Conservation (phyloP, 441 rosid species). For the Croton laevigatus region DNA sequence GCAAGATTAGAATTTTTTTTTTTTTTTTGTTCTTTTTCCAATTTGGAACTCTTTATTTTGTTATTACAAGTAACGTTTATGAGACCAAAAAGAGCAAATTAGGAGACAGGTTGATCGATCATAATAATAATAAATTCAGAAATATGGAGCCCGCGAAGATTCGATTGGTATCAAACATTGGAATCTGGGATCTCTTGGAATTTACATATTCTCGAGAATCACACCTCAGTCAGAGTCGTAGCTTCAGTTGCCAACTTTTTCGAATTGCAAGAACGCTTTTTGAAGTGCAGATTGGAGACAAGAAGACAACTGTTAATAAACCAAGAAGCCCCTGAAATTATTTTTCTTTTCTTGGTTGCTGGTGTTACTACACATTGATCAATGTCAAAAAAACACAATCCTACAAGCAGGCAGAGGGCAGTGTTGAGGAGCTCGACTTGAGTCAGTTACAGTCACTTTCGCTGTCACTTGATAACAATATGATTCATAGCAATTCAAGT, state of each 20-base stretch:
- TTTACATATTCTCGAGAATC: constrained; percentile 9
- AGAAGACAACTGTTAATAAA: not conserved
- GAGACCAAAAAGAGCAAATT: not conserved
- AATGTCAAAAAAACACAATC: no score
- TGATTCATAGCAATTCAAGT: no score
- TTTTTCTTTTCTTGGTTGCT: no score
- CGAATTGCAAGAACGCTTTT: not conserved
- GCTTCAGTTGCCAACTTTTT: not conserved
- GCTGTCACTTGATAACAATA: no score
- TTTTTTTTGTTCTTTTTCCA: no score
- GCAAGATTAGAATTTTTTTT: constrained; percentile 1
- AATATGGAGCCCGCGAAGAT: constrained; percentile 16
- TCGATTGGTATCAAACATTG: constrained; percentile 16
- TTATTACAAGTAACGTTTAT: not conserved
- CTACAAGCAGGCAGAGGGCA: no score
- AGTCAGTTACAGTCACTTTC: no score
- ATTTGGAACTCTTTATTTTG: no score
- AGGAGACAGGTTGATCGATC: not conserved
- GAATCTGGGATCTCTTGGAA: constrained; percentile 15
- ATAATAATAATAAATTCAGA: not conserved
- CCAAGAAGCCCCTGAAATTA: not conserved
- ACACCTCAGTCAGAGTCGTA: constrained; percentile 9
- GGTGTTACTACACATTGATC: no score
- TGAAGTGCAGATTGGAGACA: not conserved
- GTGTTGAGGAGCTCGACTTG: no score